Base-by-base conservation (phyloP, 371 early-diverging fungal genomes). In the Rhizopus arrhizus region DNA sequence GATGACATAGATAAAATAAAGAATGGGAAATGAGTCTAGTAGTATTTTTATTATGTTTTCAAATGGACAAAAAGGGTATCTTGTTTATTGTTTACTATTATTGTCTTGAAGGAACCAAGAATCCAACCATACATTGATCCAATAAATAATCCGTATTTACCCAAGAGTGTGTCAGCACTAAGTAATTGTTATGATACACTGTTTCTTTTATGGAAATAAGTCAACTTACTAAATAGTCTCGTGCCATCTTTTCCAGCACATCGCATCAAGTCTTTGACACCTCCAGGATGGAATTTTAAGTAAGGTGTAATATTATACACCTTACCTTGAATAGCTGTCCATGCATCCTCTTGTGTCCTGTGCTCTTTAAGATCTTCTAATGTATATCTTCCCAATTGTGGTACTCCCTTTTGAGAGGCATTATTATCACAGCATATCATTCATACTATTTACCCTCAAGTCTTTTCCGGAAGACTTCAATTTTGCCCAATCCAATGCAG, bases 221-320 rank as follows among this genome's bases (percentile, higher is more conserved):
- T 1, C 5, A 0, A 75, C 86, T 74, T 84, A 90, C 91, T 85
- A 62, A 97, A 97, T 52, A 97, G 73, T 67, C 88, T 86, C 0
- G 98, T 96, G 12, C 93, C 95, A 56, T 99, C 99, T 65, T 88
- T 90, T 35, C 99, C 99, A 2, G 96, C 99, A 31, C 89, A 88
- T 7, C 95, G 80, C 94, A 98, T 87, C 46, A 99, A 68, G 74
- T 96, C 92, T 62, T 85, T 86, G 36, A 79, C 85, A 28, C 85
- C 84, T 33, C 99, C 99, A 13, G 99, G 99, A 73, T 99, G 99
- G 68, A 91, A 95, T 49, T 91, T 85, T n/a, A 98, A 32, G 70
- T 98, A 99, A 3, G 89, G 81, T 16, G 99, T 96, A 29, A 95
- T 85, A 67, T 99, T 96, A 75, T 96, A 99, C 1, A 99, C 94